These are phyloP conservation scores for Fusarium sp. DNA, from an alignment of 2,329 filamentous ascomycete species.

Conservation along the genomic window DNA sequence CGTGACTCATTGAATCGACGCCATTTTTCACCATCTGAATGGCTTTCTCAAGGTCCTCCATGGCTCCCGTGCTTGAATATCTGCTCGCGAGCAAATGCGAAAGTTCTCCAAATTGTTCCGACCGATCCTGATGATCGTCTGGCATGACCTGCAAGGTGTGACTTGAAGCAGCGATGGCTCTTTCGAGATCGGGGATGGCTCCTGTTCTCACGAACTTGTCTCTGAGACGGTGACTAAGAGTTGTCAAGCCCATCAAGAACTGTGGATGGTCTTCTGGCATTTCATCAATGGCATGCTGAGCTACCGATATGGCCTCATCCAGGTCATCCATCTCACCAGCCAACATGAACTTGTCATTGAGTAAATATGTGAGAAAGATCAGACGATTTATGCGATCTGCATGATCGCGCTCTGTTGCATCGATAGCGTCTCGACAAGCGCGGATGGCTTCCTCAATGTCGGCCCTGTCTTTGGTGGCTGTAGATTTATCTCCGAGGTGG, in stretches of 20 bases:
- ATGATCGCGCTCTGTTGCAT: not conserved
- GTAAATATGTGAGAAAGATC: not conserved
- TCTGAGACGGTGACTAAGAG: not conserved
- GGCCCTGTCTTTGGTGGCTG: not conserved
- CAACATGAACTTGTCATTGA: not conserved
- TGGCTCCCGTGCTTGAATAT: not conserved
- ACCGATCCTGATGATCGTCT: not conserved
- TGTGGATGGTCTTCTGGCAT: not conserved
- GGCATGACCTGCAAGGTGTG: not conserved
- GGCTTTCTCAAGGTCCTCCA: not conserved
- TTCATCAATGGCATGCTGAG: not conserved
- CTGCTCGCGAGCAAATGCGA: not conserved
- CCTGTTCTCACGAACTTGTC: not conserved
- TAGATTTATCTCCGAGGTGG: not conserved
- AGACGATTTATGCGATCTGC: not conserved
- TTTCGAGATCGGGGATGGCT: not conserved
- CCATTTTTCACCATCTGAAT: not conserved
- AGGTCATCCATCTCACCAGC: not conserved
- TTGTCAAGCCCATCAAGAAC: not conserved
- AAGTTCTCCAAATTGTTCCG: not conserved
- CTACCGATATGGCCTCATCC: not conserved
- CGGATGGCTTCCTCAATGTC: not conserved
- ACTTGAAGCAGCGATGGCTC: not conserved
- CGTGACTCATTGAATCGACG: not conserved
- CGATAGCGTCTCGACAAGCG: not conserved